Percentiles rank a stretch among this genome's conserved stretches.
These are phyloP conservation scores for Kodamaea kaohsiungensis DNA, from an alignment of 805 yeast species.

Conservation along the genomic window DNA sequence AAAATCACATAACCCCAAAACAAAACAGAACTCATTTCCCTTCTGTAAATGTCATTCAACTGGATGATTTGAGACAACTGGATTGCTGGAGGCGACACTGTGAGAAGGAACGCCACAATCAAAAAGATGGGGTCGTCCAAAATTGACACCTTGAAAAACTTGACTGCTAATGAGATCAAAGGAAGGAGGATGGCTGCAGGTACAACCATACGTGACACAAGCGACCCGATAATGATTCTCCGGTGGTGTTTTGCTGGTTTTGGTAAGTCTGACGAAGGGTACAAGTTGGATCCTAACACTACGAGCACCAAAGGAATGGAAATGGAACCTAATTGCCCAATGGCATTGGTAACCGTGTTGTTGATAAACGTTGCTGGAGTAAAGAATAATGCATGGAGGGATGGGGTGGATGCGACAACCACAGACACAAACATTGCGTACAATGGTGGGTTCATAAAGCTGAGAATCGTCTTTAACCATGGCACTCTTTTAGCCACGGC, in stretches of 20 bases:
- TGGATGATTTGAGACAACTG: constrained; percentile 82
- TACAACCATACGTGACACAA: constrained; percentile 74
- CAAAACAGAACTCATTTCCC: constrained; percentile 79
- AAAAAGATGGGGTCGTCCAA: constrained; percentile 80
- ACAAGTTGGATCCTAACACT: constrained; percentile 76
- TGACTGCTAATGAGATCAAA: constrained; percentile 61
- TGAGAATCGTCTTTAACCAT: constrained; percentile 23
- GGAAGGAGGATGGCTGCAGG: constrained; percentile 73
- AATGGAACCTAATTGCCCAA: constrained; percentile 67
- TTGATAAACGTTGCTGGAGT: constrained; percentile 54
- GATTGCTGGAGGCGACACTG: constrained; percentile 82
- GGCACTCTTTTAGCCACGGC: constrained; percentile 11
- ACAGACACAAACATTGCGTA: constrained; percentile 74
- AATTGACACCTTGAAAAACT: constrained; percentile 63
- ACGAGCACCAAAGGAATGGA: constrained; percentile 77
- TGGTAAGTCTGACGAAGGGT: constrained; percentile 67
- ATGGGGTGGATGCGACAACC: constrained; percentile 66
- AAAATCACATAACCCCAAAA: constrained; percentile 81
- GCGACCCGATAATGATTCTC: constrained; percentile 66
- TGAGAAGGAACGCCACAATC: constrained; percentile 72
- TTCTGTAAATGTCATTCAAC: constrained; percentile 70
- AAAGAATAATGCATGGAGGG: constrained; percentile 57
- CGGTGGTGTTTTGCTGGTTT: constrained; percentile 62
- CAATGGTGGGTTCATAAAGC: constrained; percentile 78
- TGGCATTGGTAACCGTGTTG: constrained; percentile 64